Conservation (phyloP, 345 rosid genomes). For the Salix dunnii region DNA sequence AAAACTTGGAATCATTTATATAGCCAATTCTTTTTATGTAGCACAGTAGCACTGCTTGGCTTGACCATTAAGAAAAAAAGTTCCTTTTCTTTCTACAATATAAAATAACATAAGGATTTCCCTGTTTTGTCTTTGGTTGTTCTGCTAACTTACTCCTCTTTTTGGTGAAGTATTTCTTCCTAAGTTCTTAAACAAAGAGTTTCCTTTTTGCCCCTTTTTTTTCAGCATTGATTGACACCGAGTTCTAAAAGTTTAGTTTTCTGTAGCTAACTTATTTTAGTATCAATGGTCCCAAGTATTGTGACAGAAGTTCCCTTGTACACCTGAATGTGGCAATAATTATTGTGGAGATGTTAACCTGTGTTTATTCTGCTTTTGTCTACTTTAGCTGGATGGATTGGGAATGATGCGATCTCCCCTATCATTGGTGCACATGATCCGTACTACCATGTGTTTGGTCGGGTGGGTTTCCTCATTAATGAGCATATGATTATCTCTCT, state of each 20-base stretch:
- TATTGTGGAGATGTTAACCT: constrained; percentile 2
- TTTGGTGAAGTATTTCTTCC: too few relatives aligned
- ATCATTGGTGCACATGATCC: constrained; percentile 86
- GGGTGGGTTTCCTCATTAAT: constrained; percentile 49
- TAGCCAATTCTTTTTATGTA: too few relatives aligned
- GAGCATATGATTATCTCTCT: background rate
- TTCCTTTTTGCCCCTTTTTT: too few relatives aligned
- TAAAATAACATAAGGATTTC: too few relatives aligned
- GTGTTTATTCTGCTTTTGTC: background rate
- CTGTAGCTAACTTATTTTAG: background rate
- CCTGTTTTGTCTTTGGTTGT: too few relatives aligned
- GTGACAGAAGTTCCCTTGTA: background rate
- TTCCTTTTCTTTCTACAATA: too few relatives aligned
- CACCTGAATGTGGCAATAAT: constrained; percentile 1
- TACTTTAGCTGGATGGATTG: constrained; percentile 90
- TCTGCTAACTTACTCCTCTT: too few relatives aligned
- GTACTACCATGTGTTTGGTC: constrained; percentile 66
- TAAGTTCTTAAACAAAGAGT: too few relatives aligned
- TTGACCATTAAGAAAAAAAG: too few relatives aligned
- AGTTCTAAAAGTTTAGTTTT: background rate
- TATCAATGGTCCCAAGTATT: background rate
- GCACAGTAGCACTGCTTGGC: too few relatives aligned
- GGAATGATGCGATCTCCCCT: constrained; percentile 84
- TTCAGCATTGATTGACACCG: background rate
- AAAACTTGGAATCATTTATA: too few relatives aligned